phyloP scores from a whole-genome alignment of 2,329 filamentous ascomycete genomes.

The Aspergillus ustus region DNA sequence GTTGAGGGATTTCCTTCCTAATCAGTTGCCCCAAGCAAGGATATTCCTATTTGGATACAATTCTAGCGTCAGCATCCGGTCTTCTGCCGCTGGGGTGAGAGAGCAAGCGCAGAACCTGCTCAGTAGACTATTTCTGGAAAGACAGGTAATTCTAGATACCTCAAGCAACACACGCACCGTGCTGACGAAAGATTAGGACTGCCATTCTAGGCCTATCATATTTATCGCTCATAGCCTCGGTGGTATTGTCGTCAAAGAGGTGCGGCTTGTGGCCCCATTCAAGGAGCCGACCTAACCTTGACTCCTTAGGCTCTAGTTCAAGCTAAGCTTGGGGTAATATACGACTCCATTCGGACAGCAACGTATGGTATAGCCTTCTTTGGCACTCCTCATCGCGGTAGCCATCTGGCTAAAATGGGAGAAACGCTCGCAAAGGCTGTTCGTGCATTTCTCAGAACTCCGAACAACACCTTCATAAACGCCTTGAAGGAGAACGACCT shows the following conservation, averaged over 20 bases:
- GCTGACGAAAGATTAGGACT: background rate
- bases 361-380: conserved; percentile 31
- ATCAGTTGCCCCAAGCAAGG: conserved; percentile 27
- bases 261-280: conserved; percentile 1
- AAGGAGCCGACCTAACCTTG: background rate
- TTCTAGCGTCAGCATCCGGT: conserved; percentile 30
- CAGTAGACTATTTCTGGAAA: conserved; percentile 20
- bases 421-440: conserved; percentile 26
- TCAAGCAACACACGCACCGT: background rate
- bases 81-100: conserved; percentile 26
- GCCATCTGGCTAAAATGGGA: conserved; percentile 23
- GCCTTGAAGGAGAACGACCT: conserved; percentile 25
- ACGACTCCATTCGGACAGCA: conserved; percentile 22
- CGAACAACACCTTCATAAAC: conserved; percentile 28
- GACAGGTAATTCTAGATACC: conserved; percentile 8
- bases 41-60: conserved; percentile 35
- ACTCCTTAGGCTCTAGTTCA: conserved; percentile 20
- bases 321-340: conserved; percentile 21
- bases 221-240: conserved; percentile 36
- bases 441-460: conserved; percentile 20
- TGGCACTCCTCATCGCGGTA: conserved; percentile 32
- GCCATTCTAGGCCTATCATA: conserved; percentile 27
- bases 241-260: conserved; percentile 36
- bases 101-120: conserved; percentile 29
- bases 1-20: conserved; percentile 29